Conservation (phyloP, 1,284 basidiomycete genomes). For the Coniferiporia sulphurascens region DNA sequence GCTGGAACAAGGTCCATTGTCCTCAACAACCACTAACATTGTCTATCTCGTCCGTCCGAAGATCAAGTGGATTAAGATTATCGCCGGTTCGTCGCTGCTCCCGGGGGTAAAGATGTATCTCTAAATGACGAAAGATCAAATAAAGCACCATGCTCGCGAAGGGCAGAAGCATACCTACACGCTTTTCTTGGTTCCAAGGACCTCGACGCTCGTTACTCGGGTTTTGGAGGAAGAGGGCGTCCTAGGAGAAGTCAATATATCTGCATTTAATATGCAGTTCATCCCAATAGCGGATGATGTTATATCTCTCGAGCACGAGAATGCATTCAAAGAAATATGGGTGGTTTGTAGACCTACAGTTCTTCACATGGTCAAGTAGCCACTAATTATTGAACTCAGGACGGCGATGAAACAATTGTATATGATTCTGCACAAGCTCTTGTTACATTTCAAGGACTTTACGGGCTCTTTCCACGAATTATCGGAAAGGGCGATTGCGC, state of each 20-base stretch:
- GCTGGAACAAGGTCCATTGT: conserved; percentile 86
- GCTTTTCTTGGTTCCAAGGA: conserved; percentile 84
- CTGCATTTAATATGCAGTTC: conserved; percentile 88
- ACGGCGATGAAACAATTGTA: conserved; percentile 90
- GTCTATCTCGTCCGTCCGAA: conserved; percentile 91
- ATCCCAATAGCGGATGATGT: conserved; percentile 91
- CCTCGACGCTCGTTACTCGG: conserved; percentile 79
- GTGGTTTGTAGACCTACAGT: conserved; percentile 49
- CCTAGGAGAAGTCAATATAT: conserved; percentile 81
- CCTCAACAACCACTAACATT: conserved; percentile 82
- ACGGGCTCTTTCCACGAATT: conserved; percentile 88
- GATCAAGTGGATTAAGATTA: conserved; percentile 82
- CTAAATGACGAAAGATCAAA: conserved; percentile 62
- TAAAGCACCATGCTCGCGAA: conserved; percentile 69
- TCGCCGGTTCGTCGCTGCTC: conserved; percentile 66
- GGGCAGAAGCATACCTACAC: conserved; percentile 79
- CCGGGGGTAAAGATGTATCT: not conserved
- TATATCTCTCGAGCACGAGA: conserved; percentile 81
- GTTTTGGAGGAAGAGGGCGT: conserved; percentile 91
- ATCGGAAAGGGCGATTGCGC: conserved; percentile 93
- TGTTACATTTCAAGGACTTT: conserved; percentile 80
- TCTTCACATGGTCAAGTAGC: conserved; percentile 4
- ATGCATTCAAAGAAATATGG: conserved; percentile 81
- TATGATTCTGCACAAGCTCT: conserved; percentile 89
- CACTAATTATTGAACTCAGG: conserved; percentile 39